Evolutionary conservation across 2,329 filamentous ascomycete species (phyloP), one percentile per base, ranked within the genome.

Genomic region (Cladophialophora yegresii): DNA sequence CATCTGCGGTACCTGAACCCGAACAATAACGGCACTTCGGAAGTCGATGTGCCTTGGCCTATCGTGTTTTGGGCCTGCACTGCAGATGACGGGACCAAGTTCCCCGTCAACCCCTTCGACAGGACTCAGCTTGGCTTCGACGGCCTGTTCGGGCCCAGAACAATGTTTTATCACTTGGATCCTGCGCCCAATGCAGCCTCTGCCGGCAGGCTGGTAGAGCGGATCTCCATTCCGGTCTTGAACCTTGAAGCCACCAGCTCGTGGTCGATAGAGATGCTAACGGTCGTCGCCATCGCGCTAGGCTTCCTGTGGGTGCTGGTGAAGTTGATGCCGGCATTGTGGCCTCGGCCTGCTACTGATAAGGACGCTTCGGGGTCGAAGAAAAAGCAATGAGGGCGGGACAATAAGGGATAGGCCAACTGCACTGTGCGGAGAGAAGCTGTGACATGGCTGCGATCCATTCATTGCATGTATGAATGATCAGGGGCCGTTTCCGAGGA

Each of bases 41-140:
- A 76, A 50, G 76, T 87, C 0, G 78, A 86, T n/a, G 75, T 95
- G 0, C 90, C 93, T 0, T 93, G 89, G 79, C 93, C 93, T 0
- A 84, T 86, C 0, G 84, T 97, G 0, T 97, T 97, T 80, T 97
- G 93, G 93, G 92, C 92, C 0, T 98, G 93, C 73, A 82, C 84
- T 7, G 85, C 88, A 0, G 75, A 80, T 43, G 77, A 78, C 36
- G 71, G 67, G 12, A 83, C 82, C 0, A 89, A 90, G 71, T 90
- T 93, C 77, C 77, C 84, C 0, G 84, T 83, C 4, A 96, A 90
- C 72, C 93, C 93, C 0, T 98, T 98, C 76, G 93, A 97, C 75
- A 82, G 91, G 5, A 80, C 83, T n/a, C 86, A 91, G 73, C 72
- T 97, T n/a, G 93, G 92, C 0, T 97, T 93, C 75, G 93, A 97